Base-by-base conservation (phyloP, 2,329 filamentous ascomycete species). In the Ascosphaera apis region DNA sequence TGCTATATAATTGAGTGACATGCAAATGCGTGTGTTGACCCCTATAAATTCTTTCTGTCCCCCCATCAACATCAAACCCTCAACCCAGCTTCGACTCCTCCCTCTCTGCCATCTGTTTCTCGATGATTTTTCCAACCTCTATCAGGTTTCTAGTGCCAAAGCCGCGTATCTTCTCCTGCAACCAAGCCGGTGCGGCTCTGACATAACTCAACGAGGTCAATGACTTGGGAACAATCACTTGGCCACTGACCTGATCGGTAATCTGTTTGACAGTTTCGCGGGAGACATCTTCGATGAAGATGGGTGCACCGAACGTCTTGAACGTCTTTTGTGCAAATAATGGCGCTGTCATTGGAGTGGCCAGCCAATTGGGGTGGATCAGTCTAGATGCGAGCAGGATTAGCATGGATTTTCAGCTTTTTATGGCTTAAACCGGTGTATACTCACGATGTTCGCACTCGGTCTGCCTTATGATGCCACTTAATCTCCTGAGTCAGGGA, bases 191-290 rank as follows among this genome's bases (percentile, higher is more conserved):
- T 38, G 54, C 43, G 4, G 45, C 52, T 11, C 54, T 45, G 32
- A 56, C 31, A 34, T 49, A 25, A 16, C 46, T 48, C 9, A 44
- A 43, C 2, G 30, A 31, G 2, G 11, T 50, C 13, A 45, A 53
- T 40, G 43, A 54, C 44, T 15, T 50, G 2, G 66, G 61, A 16
- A 68, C 43, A 15, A 67, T 53, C 12, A 67, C 46, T 43, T 63
- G 57, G 3, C 58, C 63, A 40, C 62, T 62, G 35, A 55, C 55
- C 34, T 63, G 58, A 23, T 51, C 58, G 15, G 66, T 45, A 8
- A 71, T 55, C 43, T 67, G 62, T 40, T 54, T 55, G 30, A 66
- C 57, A 3, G 69, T 56, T 0, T 57, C 61, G 3, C 58, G 53
- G 2, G 62, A 59, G 11, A 70, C 56, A 5, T 43, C 45, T 33